Percentiles rank a stretch among this genome's conserved stretches.
Conservation (phyloP, 371 early-diverging fungal species). For the Lichtheimia hyalospora region DNA sequence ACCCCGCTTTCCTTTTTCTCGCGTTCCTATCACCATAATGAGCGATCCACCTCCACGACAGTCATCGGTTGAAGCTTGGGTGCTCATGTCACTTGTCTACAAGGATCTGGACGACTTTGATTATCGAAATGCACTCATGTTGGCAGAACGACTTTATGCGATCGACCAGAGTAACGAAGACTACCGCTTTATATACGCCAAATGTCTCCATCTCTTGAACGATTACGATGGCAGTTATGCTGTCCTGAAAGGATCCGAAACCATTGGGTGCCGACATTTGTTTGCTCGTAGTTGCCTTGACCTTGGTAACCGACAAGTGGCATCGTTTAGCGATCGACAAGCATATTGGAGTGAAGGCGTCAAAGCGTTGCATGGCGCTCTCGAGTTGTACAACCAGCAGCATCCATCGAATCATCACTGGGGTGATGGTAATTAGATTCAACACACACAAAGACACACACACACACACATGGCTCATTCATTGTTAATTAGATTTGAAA, state of each 20-base stretch:
- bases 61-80: conserved; percentile 39
- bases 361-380: conserved; percentile 29
- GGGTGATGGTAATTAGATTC: conserved; percentile 43
- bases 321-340: conserved; percentile 29
- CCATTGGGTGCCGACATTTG: conserved; percentile 34
- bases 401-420: conserved; percentile 17
- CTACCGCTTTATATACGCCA: conserved; percentile 43
- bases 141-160: conserved; percentile 50
- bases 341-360: conserved; percentile 49
- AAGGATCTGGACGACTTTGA: conserved; percentile 49
- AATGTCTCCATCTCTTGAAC: conserved; percentile 30
- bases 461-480: background rate
- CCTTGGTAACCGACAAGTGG: conserved; percentile 45
- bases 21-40: background rate
- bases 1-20: too few species aligned
- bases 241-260: conserved; percentile 21
- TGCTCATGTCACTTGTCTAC: conserved; percentile 36
- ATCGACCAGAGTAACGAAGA: conserved; percentile 37
- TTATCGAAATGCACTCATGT: conserved; percentile 37
- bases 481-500: conserved; percentile 31
- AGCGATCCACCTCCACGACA: conserved; percentile 9
- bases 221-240: conserved; percentile 39
- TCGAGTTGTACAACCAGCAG: conserved; percentile 17
- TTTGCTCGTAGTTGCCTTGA: conserved; percentile 48
- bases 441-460: background rate